Evolutionary conservation across 106 monocot species (phyloP).

Genomic region (Phalaenopsis equestris): DNA sequence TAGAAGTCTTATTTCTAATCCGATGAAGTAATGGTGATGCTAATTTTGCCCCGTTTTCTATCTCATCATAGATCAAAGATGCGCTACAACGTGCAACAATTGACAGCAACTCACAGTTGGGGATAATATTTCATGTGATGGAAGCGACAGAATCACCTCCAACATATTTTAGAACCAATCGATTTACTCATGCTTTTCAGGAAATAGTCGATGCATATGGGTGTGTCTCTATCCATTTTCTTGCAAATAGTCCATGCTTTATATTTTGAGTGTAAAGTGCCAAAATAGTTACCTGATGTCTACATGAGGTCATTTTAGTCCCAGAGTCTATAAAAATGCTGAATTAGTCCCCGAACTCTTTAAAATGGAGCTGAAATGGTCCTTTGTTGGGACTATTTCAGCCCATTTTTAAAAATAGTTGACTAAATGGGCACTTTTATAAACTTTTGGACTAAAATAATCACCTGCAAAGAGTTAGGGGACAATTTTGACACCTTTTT

Average conservation of each 20-base stretch:
- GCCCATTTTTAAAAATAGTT: no score
- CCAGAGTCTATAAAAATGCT: no score
- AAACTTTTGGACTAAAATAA: no score
- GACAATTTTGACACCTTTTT: no score
- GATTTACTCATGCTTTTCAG: slow-evolving; percentile 87
- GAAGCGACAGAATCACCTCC: slow-evolving; percentile 81
- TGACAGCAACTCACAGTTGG: slow-evolving; percentile 95
- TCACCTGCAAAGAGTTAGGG: no score
- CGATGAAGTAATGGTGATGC: neutral
- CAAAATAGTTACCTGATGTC: no score
- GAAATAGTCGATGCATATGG: slow-evolving; percentile 99
- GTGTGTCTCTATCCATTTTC: slow-evolving; percentile 32
- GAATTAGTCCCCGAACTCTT: no score
- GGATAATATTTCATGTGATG: slow-evolving; percentile 96
- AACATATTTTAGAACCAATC: slow-evolving; percentile 87
- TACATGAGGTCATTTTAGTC: no score
- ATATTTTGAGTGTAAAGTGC: neutral
- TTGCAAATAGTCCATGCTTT: neutral
- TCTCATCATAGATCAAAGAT: slow-evolving; percentile 71
- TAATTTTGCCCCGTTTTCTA: neutral
- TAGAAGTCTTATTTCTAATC: neutral
- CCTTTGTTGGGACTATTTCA: no score
- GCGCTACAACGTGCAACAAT: slow-evolving; percentile 72
- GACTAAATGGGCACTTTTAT: no score
- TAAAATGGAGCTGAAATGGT: no score